Evolutionary conservation across 2,329 filamentous ascomycete genomes (phyloP).

Genomic region (Teratosphaeria nubilosa): DNA sequence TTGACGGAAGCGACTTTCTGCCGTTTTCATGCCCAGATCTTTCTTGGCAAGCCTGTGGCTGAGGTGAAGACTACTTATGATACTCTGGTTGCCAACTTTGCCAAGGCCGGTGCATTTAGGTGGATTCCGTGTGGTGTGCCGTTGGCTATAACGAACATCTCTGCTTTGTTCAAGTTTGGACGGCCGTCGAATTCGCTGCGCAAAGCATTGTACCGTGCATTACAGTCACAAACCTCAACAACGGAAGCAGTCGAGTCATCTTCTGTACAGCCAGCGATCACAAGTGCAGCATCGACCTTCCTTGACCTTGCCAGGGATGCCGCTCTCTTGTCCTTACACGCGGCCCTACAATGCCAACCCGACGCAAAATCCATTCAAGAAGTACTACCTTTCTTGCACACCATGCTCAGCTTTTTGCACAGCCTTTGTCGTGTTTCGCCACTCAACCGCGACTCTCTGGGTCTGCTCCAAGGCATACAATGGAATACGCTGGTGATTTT

Average conservation of each 20-base stretch:
- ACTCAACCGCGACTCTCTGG: background rate
- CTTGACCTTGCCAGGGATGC: background rate
- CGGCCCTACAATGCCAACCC: background rate
- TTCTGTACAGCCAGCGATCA: background rate
- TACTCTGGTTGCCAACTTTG: constrained; percentile 43
- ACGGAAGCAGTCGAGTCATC: background rate
- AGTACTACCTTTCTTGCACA: constrained; percentile 52
- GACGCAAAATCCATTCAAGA: constrained; percentile 32
- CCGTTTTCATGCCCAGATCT: constrained; percentile 54
- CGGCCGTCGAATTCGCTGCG: constrained; percentile 37
- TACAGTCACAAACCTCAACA: background rate
- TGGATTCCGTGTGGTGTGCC: constrained; percentile 37
- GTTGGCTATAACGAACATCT: constrained; percentile 48
- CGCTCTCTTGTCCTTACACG: constrained; percentile 1
- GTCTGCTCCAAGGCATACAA: background rate
- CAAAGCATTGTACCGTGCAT: background rate
- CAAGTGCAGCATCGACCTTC: background rate
- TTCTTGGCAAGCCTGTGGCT: constrained; percentile 41
- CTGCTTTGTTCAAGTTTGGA: constrained; percentile 46
- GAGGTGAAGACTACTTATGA: constrained; percentile 36
- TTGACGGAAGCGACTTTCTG: constrained; percentile 43
- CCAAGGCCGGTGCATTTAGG: constrained; percentile 26
- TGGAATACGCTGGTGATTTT: constrained; percentile 45
- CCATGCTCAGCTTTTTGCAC: constrained; percentile 41
- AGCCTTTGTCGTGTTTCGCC: background rate